Conservation (phyloP, 2,329 filamentous ascomycete genomes). For the Aspergillus calidoustus region DNA sequence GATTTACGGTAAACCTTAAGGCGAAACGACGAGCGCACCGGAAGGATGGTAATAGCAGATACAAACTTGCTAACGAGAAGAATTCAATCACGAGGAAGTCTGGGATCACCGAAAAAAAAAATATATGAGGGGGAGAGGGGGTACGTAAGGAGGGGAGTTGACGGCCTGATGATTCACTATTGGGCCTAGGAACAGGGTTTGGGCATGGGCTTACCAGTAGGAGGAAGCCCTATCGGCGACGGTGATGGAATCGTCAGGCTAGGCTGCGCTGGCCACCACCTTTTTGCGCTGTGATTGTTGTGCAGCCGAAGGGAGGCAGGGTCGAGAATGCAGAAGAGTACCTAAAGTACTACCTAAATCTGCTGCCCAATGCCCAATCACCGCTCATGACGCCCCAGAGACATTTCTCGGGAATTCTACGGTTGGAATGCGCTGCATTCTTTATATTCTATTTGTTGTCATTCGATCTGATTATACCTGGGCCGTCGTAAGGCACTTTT, state of each 20-base stretch:
- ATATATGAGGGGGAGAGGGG: conserved; percentile 1
- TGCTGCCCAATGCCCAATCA: conserved; percentile 33
- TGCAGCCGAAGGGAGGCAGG: neutral
- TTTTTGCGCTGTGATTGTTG: neutral
- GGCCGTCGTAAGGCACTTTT: no score
- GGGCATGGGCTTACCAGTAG: conserved; percentile 11
- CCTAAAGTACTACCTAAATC: conserved; percentile 17
- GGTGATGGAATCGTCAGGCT: neutral
- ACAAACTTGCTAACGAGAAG: neutral
- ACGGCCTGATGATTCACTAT: conserved; percentile 19
- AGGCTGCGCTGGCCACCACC: neutral
- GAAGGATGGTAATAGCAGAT: neutral
- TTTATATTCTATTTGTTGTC: no score
- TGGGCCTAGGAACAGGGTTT: conserved; percentile 13
- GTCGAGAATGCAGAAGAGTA: conserved; percentile 10
- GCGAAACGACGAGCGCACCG: neutral
- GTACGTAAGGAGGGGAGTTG: conserved; percentile 6
- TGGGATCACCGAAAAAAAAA: neutral
- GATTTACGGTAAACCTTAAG: neutral
- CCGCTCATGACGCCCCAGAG: neutral
- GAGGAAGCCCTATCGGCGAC: neutral
- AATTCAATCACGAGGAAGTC: conserved; percentile 6
- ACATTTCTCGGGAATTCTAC: neutral
- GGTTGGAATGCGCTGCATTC: no score
- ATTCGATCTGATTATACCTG: neutral